Conservation (phyloP, 768 basidiomycete species). For the Coprinellus micaceus region DNA sequence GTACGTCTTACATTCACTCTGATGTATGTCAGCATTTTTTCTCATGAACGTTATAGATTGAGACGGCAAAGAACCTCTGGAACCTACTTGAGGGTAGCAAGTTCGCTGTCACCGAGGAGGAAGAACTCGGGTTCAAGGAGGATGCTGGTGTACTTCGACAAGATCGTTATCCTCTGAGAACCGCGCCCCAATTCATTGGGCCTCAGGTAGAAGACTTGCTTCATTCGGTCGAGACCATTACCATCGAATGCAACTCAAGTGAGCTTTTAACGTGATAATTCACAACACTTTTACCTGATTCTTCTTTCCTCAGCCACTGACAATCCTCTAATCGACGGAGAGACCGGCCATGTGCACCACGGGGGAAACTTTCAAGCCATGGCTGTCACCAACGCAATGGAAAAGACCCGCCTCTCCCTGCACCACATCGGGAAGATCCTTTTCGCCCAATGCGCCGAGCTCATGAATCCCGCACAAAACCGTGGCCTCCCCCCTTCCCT, state of each 20-base stretch:
- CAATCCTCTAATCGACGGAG: conserved; percentile 76
- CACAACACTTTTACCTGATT: conserved; percentile 7
- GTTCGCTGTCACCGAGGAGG: conserved; percentile 64
- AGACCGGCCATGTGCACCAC: conserved; percentile 64
- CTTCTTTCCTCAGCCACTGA: conserved; percentile 59
- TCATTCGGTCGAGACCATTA: conserved; percentile 57
- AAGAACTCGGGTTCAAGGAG: conserved; percentile 67
- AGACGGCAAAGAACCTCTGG: conserved; percentile 67
- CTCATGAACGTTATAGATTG: conserved; percentile 41
- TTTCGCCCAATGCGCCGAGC: conserved; percentile 66
- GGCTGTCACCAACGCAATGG: conserved; percentile 83
- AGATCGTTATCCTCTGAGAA: conserved; percentile 74
- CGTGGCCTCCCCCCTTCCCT: conserved; percentile 79
- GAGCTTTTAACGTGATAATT: conserved; percentile 22
- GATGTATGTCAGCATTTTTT: not conserved
- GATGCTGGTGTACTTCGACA: conserved; percentile 75
- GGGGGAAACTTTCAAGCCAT: conserved; percentile 92
- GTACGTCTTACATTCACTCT: conserved; percentile 18
- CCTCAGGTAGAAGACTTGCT: conserved; percentile 82
- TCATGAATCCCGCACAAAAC: conserved; percentile 74
- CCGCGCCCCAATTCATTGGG: conserved; percentile 80
- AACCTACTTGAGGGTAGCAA: conserved; percentile 64
- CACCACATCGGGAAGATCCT: conserved; percentile 68
- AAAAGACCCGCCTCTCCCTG: conserved; percentile 75
- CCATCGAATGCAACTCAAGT: conserved; percentile 82